A percentile compares a stretch with the other conserved stretches of the same genome.
Conservation (phyloP, 352 stramenopile species). For the Blastocystis sp. region DNA sequence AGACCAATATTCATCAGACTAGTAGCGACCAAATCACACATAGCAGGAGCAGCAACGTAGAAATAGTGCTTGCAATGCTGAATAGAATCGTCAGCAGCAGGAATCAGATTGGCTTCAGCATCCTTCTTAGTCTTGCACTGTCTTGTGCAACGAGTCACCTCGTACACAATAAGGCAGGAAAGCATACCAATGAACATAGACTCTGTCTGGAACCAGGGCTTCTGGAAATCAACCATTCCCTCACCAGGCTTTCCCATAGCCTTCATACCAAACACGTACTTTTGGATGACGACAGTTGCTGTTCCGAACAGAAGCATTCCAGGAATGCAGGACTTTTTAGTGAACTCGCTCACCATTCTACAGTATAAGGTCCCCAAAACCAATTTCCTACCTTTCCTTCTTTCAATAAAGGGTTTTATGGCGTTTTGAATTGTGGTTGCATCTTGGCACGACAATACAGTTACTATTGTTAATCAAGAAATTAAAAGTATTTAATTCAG, state of each 20-base stretch:
- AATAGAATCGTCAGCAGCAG: constrained; percentile 68
- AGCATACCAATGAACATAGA: constrained; percentile 71
- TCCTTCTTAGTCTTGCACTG: constrained; percentile 51
- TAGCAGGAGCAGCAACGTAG: constrained; percentile 73
- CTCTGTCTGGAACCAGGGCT: constrained; percentile 70
- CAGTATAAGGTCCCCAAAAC: neutral
- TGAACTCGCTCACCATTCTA: constrained; percentile 68
- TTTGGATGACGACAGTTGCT: constrained; percentile 60
- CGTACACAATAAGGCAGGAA: constrained; percentile 70
- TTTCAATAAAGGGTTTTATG: constrained; percentile 28
- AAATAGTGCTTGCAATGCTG: constrained; percentile 66
- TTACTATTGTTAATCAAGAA: neutral
- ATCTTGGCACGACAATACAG: neutral
- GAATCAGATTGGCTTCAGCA: constrained; percentile 55
- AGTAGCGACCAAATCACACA: constrained; percentile 81
- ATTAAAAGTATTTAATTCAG: neutral
- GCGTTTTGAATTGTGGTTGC: constrained; percentile 15
- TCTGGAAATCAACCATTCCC: constrained; percentile 47
- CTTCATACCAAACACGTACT: constrained; percentile 64
- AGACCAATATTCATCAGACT: constrained; percentile 81
- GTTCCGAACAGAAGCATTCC: constrained; percentile 67
- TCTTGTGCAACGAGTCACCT: constrained; percentile 37
- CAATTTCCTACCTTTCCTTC: neutral
- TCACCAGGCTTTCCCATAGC: constrained; percentile 25
- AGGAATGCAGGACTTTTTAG: constrained; percentile 66